Evolutionary conservation across 2,329 filamentous ascomycete genomes (phyloP).

Genomic region (Sphaceloma murrayae): DNA sequence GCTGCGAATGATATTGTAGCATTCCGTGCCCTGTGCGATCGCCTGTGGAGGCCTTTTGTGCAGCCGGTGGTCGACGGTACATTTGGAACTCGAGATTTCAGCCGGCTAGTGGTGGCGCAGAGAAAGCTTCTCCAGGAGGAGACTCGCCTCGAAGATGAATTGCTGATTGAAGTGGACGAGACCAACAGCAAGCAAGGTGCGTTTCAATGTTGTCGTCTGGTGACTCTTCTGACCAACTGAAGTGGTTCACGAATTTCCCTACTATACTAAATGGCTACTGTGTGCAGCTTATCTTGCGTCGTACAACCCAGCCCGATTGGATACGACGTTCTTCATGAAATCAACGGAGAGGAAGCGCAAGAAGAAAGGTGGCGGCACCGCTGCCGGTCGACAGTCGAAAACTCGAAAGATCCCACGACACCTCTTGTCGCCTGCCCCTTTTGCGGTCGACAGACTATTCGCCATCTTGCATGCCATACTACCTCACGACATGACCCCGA

Average conservation of each 20-base stretch:
- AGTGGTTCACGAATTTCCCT: conserved; percentile 49
- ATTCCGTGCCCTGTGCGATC: conserved; percentile 59
- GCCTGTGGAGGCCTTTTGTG: conserved; percentile 79
- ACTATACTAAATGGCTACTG: conserved; percentile 63
- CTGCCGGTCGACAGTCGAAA: conserved; percentile 27
- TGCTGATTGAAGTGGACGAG: conserved; percentile 15
- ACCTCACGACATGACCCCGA: conserved; percentile 35
- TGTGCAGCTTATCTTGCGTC: conserved; percentile 72
- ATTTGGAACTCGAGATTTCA: conserved; percentile 69
- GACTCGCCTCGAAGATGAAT: conserved; percentile 50
- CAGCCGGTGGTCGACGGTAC: conserved; percentile 66
- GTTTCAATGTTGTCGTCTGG: background rate
- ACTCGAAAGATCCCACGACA: conserved; percentile 67
- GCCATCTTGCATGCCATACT: conserved; percentile 64
- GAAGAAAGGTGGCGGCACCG: conserved; percentile 41
- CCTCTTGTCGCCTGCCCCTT: conserved; percentile 65
- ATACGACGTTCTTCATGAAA: conserved; percentile 67
- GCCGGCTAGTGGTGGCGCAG: conserved; percentile 65
- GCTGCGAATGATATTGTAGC: conserved; percentile 69
- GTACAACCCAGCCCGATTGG: conserved; percentile 66
- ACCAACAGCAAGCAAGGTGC: conserved; percentile 9
- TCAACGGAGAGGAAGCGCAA: conserved; percentile 45
- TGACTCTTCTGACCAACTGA: conserved; percentile 6
- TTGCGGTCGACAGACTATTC: conserved; percentile 67
- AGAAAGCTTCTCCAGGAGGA: conserved; percentile 65